These are phyloP conservation scores for Zasmidium angulare DNA, from an alignment of 2,329 filamentous ascomycete species.

Conservation along the genomic window DNA sequence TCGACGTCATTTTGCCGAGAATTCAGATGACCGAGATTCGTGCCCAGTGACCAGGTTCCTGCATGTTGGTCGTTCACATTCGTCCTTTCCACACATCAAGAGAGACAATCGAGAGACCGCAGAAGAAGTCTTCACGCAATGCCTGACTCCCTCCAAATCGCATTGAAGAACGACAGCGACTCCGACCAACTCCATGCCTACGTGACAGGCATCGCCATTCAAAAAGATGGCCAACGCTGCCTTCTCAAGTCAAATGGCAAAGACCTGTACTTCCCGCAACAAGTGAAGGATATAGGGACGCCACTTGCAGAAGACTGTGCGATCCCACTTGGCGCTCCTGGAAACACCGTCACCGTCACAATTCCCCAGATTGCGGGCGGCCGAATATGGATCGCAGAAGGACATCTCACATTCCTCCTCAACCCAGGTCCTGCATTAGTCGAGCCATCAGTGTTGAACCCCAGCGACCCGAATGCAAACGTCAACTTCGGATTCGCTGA, in stretches of 20 bases:
- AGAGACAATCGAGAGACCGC: no score
- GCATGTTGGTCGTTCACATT: background rate
- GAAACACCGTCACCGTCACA: constrained; percentile 34
- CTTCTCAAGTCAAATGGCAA: constrained; percentile 37
- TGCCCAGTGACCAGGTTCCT: background rate
- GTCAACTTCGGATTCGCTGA: constrained; percentile 49
- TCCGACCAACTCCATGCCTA: constrained; percentile 36
- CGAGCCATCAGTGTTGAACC: constrained; percentile 38
- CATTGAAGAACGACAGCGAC: constrained; percentile 36
- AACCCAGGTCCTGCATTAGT: constrained; percentile 39
- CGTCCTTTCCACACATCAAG: background rate
- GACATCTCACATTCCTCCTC: constrained; percentile 38
- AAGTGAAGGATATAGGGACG: constrained; percentile 33
- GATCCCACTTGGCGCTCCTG: constrained; percentile 35
- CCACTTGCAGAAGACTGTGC: constrained; percentile 38
- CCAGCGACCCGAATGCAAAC: constrained; percentile 45
- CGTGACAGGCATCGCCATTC: constrained; percentile 38
- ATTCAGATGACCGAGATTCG: background rate
- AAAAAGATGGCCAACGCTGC: constrained; percentile 33
- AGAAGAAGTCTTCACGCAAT: constrained; percentile 17
- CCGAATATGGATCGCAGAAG: constrained; percentile 38
- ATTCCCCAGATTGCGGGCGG: constrained; percentile 39
- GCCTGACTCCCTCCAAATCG: constrained; percentile 37
- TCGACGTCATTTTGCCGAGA: background rate
- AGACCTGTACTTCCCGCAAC: constrained; percentile 36